These are phyloP conservation scores for Daedaleopsis sinensis DNA, from an alignment of 768 basidiomycete genomes.

Conservation along the genomic window DNA sequence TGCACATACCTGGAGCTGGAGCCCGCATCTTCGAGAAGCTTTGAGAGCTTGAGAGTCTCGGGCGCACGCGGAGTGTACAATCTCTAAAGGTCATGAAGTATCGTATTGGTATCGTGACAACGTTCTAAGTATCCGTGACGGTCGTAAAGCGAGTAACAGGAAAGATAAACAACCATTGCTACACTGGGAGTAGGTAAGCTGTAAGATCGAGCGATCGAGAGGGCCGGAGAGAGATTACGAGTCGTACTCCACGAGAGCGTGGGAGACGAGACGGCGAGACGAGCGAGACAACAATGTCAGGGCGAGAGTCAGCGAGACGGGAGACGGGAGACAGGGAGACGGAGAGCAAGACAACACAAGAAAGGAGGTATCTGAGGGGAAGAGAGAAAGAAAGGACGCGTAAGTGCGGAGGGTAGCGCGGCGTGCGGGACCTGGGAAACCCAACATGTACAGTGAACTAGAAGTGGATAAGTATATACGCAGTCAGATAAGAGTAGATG, in stretches of 20 bases:
- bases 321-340: slow-evolving; percentile 17
- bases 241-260: slow-evolving; percentile 6
- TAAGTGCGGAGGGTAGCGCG: slow-evolving; percentile 22
- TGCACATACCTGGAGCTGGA: too few relatives aligned
- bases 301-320: slow-evolving; percentile 30
- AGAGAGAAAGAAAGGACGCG: slow-evolving; percentile 16
- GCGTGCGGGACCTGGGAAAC: slow-evolving; percentile 18
- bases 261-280: slow-evolving; percentile 11
- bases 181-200: slow-evolving; percentile 21
- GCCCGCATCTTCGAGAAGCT: neutral
- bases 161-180: slow-evolving; percentile 22
- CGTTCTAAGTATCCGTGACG: slow-evolving; percentile 17
- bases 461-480: slow-evolving; percentile 37
- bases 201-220: slow-evolving; percentile 13
- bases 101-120: slow-evolving; percentile 5
- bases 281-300: slow-evolving; percentile 34
- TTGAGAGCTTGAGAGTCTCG: neutral
- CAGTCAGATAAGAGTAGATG: slow-evolving; percentile 27
- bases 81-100: slow-evolving; percentile 13
- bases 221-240: slow-evolving; percentile 10
- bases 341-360: slow-evolving; percentile 15
- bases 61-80: slow-evolving; percentile 5
- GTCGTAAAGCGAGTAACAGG: slow-evolving; percentile 14
- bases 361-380: slow-evolving; percentile 32
- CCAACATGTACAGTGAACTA: slow-evolving; percentile 23